Conservation (phyloP, 2,329 filamentous ascomycete species). For the Arthrobotrys pseudoclavata region DNA sequence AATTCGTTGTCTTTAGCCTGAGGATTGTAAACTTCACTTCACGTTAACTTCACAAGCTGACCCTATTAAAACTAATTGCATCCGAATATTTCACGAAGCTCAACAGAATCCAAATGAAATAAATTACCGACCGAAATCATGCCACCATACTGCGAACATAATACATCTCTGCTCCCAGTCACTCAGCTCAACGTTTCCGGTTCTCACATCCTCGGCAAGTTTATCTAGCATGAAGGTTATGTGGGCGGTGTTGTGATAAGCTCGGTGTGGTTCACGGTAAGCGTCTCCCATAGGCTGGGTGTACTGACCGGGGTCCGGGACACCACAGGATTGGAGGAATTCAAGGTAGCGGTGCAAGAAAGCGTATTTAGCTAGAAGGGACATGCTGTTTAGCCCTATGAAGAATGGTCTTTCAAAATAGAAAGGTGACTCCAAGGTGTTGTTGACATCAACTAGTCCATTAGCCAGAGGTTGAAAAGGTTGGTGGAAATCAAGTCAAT, state of each 20-base stretch:
- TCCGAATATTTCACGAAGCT: no score
- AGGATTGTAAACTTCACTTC: slow-evolving; percentile 38
- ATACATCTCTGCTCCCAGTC: slow-evolving; percentile 42
- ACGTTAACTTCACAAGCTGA: not conserved
- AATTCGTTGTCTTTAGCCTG: slow-evolving; percentile 43
- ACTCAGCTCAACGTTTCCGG: slow-evolving; percentile 15
- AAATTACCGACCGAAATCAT: slow-evolving; percentile 49
- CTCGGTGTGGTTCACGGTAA: slow-evolving; percentile 28
- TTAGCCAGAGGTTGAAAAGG: no score
- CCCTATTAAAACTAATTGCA: no score
- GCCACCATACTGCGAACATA: slow-evolving; percentile 56
- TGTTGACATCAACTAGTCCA: not conserved
- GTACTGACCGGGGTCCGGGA: slow-evolving; percentile 30
- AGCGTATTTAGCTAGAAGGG: slow-evolving; percentile 5
- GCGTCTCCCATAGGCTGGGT: slow-evolving; percentile 32
- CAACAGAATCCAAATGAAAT: not conserved
- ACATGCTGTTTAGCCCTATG: not conserved
- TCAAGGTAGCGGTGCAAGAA: slow-evolving; percentile 34
- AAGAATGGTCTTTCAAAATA: not conserved
- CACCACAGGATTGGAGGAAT: slow-evolving; percentile 42
- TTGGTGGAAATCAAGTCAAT: no score
- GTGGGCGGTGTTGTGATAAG: slow-evolving; percentile 51
- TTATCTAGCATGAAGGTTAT: slow-evolving; percentile 52
- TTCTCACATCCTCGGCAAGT: slow-evolving; percentile 30
- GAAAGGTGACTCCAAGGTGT: not conserved